Evolutionary conservation across 108 stramenopile species (phyloP).

Genomic region (Conticribra weissflogii): DNA sequence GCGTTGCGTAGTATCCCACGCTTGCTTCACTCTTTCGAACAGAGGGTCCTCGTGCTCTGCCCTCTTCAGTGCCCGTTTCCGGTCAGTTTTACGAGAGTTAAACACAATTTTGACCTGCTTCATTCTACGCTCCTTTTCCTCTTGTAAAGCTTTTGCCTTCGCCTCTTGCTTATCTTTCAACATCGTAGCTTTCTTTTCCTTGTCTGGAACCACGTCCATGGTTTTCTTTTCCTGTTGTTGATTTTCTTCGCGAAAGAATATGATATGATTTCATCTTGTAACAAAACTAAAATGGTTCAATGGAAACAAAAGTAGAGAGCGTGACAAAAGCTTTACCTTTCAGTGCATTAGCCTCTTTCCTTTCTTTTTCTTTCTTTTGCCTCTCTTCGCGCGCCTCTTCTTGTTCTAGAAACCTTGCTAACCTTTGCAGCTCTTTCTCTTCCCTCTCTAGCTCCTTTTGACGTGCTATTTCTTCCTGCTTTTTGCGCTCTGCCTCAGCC

Average conservation of each 20-base stretch:
- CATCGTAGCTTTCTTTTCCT: slow-evolving; percentile 1
- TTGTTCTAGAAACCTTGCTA: slow-evolving; percentile 57
- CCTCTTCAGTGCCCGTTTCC: slow-evolving; percentile 60
- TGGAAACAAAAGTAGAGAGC: too few relatives aligned
- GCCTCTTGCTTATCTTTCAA: slow-evolving; percentile 29
- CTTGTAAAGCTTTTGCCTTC: slow-evolving; percentile 24
- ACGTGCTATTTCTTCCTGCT: slow-evolving; percentile 64
- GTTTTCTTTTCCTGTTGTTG: slow-evolving; percentile 35
- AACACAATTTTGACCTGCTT: slow-evolving; percentile 52
- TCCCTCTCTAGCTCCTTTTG: slow-evolving; percentile 69
- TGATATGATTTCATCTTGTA: neutral
- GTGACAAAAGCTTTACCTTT: too few relatives aligned
- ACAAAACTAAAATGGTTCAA: too few relatives aligned
- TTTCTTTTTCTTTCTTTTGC: slow-evolving; percentile 59
- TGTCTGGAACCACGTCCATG: slow-evolving; percentile 4
- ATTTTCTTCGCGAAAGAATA: slow-evolving; percentile 8
- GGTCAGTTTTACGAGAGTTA: slow-evolving; percentile 61
- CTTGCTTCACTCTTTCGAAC: slow-evolving; percentile 79
- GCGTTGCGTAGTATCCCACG: slow-evolving; percentile 82
- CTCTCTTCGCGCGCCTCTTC: slow-evolving; percentile 64
- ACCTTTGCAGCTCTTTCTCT: slow-evolving; percentile 66
- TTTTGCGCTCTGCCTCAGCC: slow-evolving; percentile 66
- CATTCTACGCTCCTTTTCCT: slow-evolving; percentile 35
- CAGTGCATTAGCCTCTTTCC: slow-evolving; percentile 46
- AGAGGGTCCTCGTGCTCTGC: slow-evolving; percentile 78